These are phyloP conservation scores for Linum lewisii DNA, from an alignment of 345 rosid genomes.

Conservation along the genomic window DNA sequence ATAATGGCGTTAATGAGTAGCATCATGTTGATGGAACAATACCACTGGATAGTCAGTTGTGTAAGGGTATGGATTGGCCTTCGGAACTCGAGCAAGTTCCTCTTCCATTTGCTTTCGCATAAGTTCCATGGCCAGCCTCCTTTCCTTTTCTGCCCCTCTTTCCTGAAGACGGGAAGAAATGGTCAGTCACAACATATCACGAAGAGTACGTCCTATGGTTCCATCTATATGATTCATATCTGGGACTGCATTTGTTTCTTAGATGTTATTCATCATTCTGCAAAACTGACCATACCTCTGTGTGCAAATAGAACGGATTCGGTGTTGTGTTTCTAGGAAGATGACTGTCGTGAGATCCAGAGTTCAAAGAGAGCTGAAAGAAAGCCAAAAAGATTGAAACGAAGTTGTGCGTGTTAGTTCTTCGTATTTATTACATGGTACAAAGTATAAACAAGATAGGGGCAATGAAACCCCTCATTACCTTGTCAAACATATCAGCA, in stretches of 20 bases:
- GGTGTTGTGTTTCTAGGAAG: conserved; percentile 68
- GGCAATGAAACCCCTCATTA: conserved; percentile 1
- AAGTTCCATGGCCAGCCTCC: conserved; percentile 47
- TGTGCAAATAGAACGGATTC: conserved; percentile 79
- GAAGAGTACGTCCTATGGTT: too few species aligned
- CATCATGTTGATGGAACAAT: conserved; percentile 9
- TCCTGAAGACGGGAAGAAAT: conserved; percentile 46
- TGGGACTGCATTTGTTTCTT: background rate
- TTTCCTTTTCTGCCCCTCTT: conserved; percentile 88
- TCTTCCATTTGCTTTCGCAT: conserved; percentile 53
- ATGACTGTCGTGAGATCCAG: conserved; percentile 54
- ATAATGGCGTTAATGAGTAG: too few species aligned
- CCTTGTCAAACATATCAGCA: conserved; percentile 80
- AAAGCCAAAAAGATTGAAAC: background rate
- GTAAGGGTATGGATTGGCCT: conserved; percentile 87
- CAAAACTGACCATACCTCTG: conserved; percentile 51
- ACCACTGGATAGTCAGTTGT: conserved; percentile 98
- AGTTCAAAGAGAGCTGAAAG: conserved; percentile 69
- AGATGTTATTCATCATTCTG: background rate
- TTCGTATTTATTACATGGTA: too few species aligned
- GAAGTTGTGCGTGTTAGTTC: background rate
- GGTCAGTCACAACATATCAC: background rate
- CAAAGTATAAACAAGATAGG: background rate
- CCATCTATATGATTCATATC: too few species aligned
- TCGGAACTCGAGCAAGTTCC: conserved; percentile 67